phyloP scores from a whole-genome alignment of 306 rosid species.

The Castanea sativa region DNA sequence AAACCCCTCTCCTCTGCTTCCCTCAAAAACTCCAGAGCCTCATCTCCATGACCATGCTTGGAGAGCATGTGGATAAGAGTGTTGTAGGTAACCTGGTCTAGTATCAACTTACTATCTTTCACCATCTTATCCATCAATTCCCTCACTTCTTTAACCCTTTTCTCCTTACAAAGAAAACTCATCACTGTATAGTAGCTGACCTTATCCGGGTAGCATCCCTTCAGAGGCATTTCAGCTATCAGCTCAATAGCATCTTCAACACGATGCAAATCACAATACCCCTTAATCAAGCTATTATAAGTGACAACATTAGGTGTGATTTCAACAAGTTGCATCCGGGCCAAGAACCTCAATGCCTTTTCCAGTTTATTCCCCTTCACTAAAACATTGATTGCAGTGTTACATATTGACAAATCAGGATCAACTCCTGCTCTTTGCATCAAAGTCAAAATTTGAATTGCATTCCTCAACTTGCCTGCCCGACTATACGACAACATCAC shows the following conservation, averaged over 20 bases:
- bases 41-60: conserved; percentile 74
- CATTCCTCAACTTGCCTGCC: conserved; percentile 70
- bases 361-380: conserved; percentile 56
- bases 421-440: conserved; percentile 92
- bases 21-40: conserved; percentile 63
- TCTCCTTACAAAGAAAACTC: conserved; percentile 71
- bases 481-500: conserved; percentile 77
- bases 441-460: conserved; percentile 64
- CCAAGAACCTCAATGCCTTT: conserved; percentile 64
- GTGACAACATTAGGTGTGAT: conserved; percentile 65
- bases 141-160: conserved; percentile 54
- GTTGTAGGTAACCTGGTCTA: conserved; percentile 80
- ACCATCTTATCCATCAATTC: conserved; percentile 59
- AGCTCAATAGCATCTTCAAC: conserved; percentile 60
- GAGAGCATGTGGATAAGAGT: conserved; percentile 66
- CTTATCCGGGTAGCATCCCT: conserved; percentile 71
- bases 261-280: conserved; percentile 59
- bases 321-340: conserved; percentile 62
- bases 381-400: conserved; percentile 71
- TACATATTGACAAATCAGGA: conserved; percentile 64
- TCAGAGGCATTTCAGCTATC: conserved; percentile 61
- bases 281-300: conserved; percentile 79
- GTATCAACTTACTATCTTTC: conserved; percentile 43
- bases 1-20: conserved; percentile 73
- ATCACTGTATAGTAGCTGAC: conserved; percentile 78